Evolutionary conservation across 139 green algal species (phyloP).

Genomic region (Asterochloris erici): DNA sequence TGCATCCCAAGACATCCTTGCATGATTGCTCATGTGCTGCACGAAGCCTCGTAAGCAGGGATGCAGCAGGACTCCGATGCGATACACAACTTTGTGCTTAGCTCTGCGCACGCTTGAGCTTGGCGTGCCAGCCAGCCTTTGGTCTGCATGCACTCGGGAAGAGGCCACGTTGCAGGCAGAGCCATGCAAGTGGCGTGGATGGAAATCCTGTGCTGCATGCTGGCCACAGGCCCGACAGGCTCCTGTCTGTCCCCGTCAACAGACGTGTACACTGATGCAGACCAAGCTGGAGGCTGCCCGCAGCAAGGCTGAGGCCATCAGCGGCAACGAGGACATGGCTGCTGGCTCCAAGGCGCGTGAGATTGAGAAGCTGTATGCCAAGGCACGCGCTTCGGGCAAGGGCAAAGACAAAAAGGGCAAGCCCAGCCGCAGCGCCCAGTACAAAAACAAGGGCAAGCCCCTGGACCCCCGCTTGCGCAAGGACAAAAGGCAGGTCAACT

Average conservation of each 20-base stretch:
- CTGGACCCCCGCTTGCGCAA: conserved; percentile 60
- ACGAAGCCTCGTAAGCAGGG: too few relatives aligned
- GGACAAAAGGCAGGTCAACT: conserved; percentile 50
- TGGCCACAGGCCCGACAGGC: not conserved
- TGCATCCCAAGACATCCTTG: too few relatives aligned
- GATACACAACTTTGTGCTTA: too few relatives aligned
- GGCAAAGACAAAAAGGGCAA: conserved; percentile 37
- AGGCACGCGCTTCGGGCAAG: conserved; percentile 40
- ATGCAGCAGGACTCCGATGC: too few relatives aligned
- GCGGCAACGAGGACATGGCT: conserved; percentile 75
- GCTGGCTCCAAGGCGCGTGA: conserved; percentile 57
- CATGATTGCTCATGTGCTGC: too few relatives aligned
- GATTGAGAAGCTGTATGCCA: conserved; percentile 75
- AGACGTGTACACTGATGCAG: not conserved
- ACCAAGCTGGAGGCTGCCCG: conserved; percentile 42
- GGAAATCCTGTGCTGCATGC: not conserved
- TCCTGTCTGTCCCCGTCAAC: not conserved
- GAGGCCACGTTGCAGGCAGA: too few relatives aligned
- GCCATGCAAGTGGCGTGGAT: too few relatives aligned
- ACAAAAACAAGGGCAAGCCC: conserved; percentile 31
- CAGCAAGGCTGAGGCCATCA: conserved; percentile 73
- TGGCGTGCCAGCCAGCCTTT: too few relatives aligned
- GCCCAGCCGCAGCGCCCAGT: conserved; percentile 17
- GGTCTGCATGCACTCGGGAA: too few relatives aligned
- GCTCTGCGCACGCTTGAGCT: too few relatives aligned